Conservation (phyloP, 352 stramenopile genomes). For the Albugo laibachii region DNA sequence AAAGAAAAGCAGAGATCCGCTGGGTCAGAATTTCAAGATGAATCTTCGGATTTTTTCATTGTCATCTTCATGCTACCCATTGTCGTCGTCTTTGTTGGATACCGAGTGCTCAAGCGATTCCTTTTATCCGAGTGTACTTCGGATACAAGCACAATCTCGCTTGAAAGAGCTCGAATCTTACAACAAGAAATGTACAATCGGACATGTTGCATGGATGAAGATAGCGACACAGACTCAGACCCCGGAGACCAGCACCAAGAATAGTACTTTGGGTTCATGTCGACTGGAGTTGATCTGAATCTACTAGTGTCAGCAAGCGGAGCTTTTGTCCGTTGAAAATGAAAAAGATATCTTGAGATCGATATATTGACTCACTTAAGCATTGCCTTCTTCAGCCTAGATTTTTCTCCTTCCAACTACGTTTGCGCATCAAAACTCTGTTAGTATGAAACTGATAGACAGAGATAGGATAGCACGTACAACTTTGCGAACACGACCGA, state of each 20-base stretch:
- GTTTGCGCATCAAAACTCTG: too few relatives aligned
- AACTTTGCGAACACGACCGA: slow-evolving; percentile 74
- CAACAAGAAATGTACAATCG: slow-evolving; percentile 56
- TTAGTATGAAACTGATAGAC: too few relatives aligned
- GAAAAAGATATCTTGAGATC: too few relatives aligned
- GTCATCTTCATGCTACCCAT: slow-evolving; percentile 50
- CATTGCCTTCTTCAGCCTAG: too few relatives aligned
- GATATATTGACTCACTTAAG: too few relatives aligned
- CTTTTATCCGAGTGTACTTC: slow-evolving; percentile 17
- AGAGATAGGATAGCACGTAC: slow-evolving; percentile 17
- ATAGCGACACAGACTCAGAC: slow-evolving; percentile 15
- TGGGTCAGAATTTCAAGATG: slow-evolving; percentile 5
- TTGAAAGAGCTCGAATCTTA: slow-evolving; percentile 44
- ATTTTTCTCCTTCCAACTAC: too few relatives aligned
- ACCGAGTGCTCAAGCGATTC: slow-evolving; percentile 22
- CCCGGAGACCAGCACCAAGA: too few relatives aligned
- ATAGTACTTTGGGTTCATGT: too few relatives aligned
- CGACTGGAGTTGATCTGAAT: too few relatives aligned
- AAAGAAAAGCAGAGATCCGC: slow-evolving; percentile 50
- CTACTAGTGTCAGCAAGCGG: too few relatives aligned
- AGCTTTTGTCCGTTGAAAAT: too few relatives aligned
- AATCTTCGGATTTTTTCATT: neutral
- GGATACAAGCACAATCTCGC: slow-evolving; percentile 26
- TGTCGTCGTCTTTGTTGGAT: slow-evolving; percentile 20
- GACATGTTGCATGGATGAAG: slow-evolving; percentile 18